These are phyloP conservation scores for Paralagenidium karlingii DNA, from an alignment of 352 stramenopile genomes.

Conservation along the genomic window DNA sequence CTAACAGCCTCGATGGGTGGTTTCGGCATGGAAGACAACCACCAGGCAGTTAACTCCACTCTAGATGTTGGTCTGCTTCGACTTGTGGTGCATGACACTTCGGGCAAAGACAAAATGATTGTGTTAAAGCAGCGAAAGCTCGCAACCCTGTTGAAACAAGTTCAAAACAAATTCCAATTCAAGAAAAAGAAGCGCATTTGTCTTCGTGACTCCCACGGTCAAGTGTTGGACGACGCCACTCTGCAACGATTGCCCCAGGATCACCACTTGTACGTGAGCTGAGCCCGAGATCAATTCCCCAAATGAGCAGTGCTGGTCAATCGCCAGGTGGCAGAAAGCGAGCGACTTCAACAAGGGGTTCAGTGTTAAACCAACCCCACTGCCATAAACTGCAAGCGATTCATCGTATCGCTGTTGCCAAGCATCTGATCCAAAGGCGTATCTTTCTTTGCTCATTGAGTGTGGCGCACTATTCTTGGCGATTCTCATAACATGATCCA, in stretches of 20 bases:
- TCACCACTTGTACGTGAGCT: conserved; percentile 21
- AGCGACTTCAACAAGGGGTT: no score
- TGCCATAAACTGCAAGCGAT: no score
- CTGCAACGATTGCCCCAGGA: conserved; percentile 12
- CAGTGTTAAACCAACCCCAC: no score
- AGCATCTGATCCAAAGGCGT: no score
- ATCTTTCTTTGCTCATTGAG: no score
- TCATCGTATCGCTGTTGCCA: no score
- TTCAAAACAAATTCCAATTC: conserved; percentile 24
- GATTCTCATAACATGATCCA: no score
- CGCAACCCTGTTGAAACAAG: conserved; percentile 13
- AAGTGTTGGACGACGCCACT: conserved; percentile 8
- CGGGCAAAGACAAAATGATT: conserved; percentile 17
- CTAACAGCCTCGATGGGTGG: conserved; percentile 10
- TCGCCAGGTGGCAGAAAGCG: no score
- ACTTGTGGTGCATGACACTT: neutral
- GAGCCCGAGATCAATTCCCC: no score
- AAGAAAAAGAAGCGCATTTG: conserved; percentile 10
- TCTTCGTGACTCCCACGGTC: conserved; percentile 18
- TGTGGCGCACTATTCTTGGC: no score
- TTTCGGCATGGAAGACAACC: no score
- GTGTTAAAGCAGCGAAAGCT: conserved; percentile 18
- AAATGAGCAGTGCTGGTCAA: no score
- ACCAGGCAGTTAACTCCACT: conserved; percentile 11
- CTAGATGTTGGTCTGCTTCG: conserved; percentile 7